These are phyloP conservation scores for Biancaea sappan DNA, from an alignment of 306 rosid genomes.

Conservation along the genomic window DNA sequence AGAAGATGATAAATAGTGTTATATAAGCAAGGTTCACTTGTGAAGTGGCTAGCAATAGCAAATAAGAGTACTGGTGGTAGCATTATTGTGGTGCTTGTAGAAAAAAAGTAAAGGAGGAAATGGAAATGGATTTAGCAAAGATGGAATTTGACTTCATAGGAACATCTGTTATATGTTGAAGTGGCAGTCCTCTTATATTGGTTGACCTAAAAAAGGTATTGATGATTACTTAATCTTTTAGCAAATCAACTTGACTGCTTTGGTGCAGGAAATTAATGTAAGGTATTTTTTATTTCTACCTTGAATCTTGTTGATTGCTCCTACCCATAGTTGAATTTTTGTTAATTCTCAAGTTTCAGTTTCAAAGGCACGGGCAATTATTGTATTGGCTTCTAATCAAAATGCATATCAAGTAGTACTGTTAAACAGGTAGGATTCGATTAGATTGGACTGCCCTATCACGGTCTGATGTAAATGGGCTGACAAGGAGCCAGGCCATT, in stretches of 20 bases:
- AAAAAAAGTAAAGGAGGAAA: constrained; percentile 98
- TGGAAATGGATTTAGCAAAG: constrained; percentile 95
- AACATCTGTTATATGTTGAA: constrained; percentile 92
- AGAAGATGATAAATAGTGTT: constrained; percentile 30
- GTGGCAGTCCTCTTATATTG: constrained; percentile 97
- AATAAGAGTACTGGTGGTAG: constrained; percentile 95
- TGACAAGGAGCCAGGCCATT: too few species aligned
- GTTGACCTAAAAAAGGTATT: constrained; percentile 94
- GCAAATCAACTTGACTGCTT: constrained; percentile 16
- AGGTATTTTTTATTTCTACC: not conserved
- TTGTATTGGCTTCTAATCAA: constrained; percentile 92
- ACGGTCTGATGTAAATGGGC: too few species aligned
- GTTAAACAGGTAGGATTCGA: too few species aligned
- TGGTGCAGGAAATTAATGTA: constrained; percentile 10
- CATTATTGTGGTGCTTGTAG: constrained; percentile 94
- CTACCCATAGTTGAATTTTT: constrained; percentile 9
- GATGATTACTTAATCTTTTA: constrained; percentile 15
- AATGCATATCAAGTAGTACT: constrained; percentile 99
- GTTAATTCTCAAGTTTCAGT: constrained; percentile 77
- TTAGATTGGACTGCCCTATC: too few species aligned
- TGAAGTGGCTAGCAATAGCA: constrained; percentile 95
- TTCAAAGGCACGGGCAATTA: constrained; percentile 96
- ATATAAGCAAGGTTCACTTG: constrained; percentile 80
- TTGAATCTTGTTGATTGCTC: constrained; percentile 8
- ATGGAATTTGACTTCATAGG: constrained; percentile 98